Percentiles rank a stretch among this genome's conserved stretches.
These are phyloP conservation scores for Tolypocladium inflatum DNA, from an alignment of 2,329 filamentous ascomycete genomes.

Conservation along the genomic window DNA sequence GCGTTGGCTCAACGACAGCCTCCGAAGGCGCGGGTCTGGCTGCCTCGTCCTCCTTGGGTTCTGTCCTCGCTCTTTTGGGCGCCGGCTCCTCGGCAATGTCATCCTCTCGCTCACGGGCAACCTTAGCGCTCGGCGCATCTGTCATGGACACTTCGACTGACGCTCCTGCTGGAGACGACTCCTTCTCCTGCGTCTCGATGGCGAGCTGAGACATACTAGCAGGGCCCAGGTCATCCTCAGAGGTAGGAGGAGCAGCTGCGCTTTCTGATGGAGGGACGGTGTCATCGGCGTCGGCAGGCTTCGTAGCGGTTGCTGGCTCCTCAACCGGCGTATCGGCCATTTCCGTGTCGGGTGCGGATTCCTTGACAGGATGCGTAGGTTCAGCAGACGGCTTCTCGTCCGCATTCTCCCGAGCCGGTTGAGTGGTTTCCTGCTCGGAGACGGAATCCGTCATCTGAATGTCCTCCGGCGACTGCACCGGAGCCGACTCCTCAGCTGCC, in stretches of 20 bases:
- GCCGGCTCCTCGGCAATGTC: slow-evolving; percentile 57
- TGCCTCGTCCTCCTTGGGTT: slow-evolving; percentile 35
- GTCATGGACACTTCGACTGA: slow-evolving; percentile 40
- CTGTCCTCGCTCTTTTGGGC: slow-evolving; percentile 74
- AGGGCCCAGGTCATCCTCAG: slow-evolving; percentile 25
- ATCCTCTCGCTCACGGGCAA: slow-evolving; percentile 68
- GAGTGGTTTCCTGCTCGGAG: slow-evolving; percentile 5
- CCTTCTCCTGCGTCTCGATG: slow-evolving; percentile 23
- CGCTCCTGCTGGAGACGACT: slow-evolving; percentile 14
- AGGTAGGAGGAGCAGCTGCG: slow-evolving; percentile 13
- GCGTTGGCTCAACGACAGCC: neutral
- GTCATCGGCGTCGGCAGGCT: slow-evolving; percentile 5
- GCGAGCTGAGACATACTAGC: slow-evolving; percentile 28
- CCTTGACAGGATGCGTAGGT: neutral
- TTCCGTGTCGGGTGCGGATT: slow-evolving; percentile 11
- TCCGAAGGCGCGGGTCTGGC: slow-evolving; percentile 10
- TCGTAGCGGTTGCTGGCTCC: slow-evolving; percentile 10
- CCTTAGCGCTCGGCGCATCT: slow-evolving; percentile 49
- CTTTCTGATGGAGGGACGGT: slow-evolving; percentile 6
- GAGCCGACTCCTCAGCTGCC: slow-evolving; percentile 3
- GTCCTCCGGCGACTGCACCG: slow-evolving; percentile 9
- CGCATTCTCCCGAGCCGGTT: neutral
- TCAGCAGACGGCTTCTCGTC: neutral
- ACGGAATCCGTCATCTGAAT: slow-evolving; percentile 14
- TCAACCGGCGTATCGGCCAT: slow-evolving; percentile 15